A percentile compares a stretch with the other conserved stretches of the same genome.
Evolutionary conservation across 257 asterid species (phyloP).

Genomic region (Ligustrum vulgare): DNA sequence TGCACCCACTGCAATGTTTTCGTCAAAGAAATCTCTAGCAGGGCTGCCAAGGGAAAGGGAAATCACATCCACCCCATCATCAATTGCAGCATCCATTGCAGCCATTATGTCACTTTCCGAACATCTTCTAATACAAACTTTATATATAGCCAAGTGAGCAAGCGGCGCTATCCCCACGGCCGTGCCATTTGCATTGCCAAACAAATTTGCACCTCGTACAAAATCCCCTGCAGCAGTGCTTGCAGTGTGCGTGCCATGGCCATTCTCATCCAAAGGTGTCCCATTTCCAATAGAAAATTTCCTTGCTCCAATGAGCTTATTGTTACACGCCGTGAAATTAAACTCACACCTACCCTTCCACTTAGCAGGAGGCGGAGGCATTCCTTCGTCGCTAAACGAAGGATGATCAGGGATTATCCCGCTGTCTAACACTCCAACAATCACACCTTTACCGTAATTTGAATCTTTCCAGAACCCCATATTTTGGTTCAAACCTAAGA

Average conservation of each 20-base stretch:
- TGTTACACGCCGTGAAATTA: slow-evolving; percentile 37
- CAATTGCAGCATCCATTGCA: slow-evolving; percentile 44
- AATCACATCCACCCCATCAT: slow-evolving; percentile 33
- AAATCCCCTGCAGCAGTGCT: slow-evolving; percentile 49
- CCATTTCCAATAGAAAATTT: slow-evolving; percentile 2
- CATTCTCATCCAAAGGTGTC: slow-evolving; percentile 27
- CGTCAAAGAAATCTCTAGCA: neutral
- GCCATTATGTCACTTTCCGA: slow-evolving; percentile 40
- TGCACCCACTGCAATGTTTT: slow-evolving; percentile 21
- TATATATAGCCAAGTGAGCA: slow-evolving; percentile 40
- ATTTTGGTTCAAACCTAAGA: slow-evolving; percentile 46
- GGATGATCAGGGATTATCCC: slow-evolving; percentile 38
- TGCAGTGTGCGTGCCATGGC: slow-evolving; percentile 52
- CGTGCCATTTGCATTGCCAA: slow-evolving; percentile 48
- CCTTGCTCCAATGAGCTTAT: slow-evolving; percentile 47
- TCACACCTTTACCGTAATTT: slow-evolving; percentile 47
- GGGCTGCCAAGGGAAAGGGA: slow-evolving; percentile 30
- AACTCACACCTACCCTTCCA: slow-evolving; percentile 62
- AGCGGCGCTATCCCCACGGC: slow-evolving; percentile 43
- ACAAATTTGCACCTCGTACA: slow-evolving; percentile 37
- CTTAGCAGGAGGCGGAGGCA: slow-evolving; percentile 52
- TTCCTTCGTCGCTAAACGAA: slow-evolving; percentile 33
- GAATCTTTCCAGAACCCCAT: slow-evolving; percentile 48
- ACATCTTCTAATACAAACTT: slow-evolving; percentile 31
- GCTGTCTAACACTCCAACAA: slow-evolving; percentile 50